Evolutionary conservation across 106 monocot species (phyloP), one percentile per base, ranked within the genome.

Genomic region (Acorus calamus): DNA sequence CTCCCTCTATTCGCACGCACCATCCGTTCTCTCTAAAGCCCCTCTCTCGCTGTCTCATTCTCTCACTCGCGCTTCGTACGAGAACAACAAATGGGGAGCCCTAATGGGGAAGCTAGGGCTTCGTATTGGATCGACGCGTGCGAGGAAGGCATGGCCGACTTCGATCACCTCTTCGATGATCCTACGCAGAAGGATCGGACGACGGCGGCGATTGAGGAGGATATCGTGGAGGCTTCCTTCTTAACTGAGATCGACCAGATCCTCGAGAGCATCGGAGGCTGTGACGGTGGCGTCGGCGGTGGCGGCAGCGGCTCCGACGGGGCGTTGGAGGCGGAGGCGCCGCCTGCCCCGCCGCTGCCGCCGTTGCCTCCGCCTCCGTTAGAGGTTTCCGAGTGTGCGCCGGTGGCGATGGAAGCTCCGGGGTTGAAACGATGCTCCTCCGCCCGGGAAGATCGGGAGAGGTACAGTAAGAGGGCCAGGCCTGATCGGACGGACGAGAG

Each of bases 71-170:
- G 28, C 28, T 28, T 28, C 28, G 28, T 28, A 0, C 28, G 28
- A 28, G 28, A 28, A 28, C 28, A 28, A 28, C 28, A 28, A 28
- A 28, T 28, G 28, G 28, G 28, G 28, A 28, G 28, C 28, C 28
- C 28, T 28, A 28, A 28, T 28, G 28, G 28, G 28, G 28, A 28
- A 28, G 28, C 28, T 28, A 28, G 28, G 68, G 59, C 65, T 42
- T 83, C 86, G 2, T 90, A 87, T 71, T 96, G 94, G 90, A 78
- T 84, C 69, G 87, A 90, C 52, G 86, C 90, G 6, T 80, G 73
- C 55, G 94, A 96, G 74, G 86, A 96, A 50, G 79, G 65, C 14
- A 79, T 80, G 50, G 14, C 76, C 2, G 81, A 83, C 14, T 83
- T 80, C 42, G 88, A 82, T 42, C 60, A 28, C 28, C 28, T 28